Evolutionary conservation across 257 asterid species (phyloP).

Genomic region (Avicennia marina): DNA sequence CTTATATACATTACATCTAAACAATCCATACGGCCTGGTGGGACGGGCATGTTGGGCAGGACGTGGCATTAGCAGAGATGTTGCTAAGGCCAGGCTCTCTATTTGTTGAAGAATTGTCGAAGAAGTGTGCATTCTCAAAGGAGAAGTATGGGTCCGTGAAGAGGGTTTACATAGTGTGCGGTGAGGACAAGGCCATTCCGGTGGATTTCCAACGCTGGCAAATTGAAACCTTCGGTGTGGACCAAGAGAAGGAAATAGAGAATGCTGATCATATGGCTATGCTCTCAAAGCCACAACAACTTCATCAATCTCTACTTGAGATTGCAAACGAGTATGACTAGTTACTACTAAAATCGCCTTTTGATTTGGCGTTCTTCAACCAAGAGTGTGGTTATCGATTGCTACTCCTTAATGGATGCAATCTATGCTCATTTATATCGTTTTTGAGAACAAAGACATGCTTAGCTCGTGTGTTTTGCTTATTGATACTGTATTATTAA

Average conservation of each 20-base stretch:
- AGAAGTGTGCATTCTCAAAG: conserved; percentile 25
- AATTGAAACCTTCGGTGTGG: conserved; percentile 31
- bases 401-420: too few relatives aligned
- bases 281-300: conserved; percentile 30
- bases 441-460: too few relatives aligned
- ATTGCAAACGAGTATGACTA: conserved; percentile 18
- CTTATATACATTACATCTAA: not conserved
- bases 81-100: conserved; percentile 41
- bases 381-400: too few relatives aligned
- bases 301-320: conserved; percentile 33
- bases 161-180: conserved; percentile 33
- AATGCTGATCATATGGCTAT: conserved; percentile 53
- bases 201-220: conserved; percentile 43
- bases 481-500: too few relatives aligned
- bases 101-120: conserved; percentile 33
- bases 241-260: conserved; percentile 30
- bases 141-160: conserved; percentile 46
- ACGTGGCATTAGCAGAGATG: conserved; percentile 33
- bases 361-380: too few relatives aligned
- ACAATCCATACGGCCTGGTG: not conserved
- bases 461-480: too few relatives aligned
- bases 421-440: too few relatives aligned
- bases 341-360: not conserved
- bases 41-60: conserved; percentile 42
- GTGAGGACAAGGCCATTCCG: conserved; percentile 29